These are phyloP conservation scores for Inonotus hispidus DNA, from an alignment of 1,284 basidiomycete species.

Conservation along the genomic window DNA sequence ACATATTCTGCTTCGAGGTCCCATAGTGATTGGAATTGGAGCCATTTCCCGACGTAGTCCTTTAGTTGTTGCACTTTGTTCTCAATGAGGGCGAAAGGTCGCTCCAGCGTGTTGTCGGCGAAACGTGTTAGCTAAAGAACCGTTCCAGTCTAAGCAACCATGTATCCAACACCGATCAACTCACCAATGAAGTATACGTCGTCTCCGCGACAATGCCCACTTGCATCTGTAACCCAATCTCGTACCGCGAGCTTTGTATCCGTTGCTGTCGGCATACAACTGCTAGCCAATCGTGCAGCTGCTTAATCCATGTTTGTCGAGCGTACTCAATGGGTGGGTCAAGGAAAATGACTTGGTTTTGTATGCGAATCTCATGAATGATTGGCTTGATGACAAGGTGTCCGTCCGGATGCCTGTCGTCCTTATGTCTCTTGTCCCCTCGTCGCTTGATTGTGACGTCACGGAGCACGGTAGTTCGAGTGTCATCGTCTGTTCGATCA, in stretches of 20 bases:
- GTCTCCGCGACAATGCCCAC: constrained; percentile 56
- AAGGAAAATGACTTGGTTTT: constrained; percentile 97
- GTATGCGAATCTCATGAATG: constrained; percentile 93
- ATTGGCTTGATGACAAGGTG: constrained; percentile 76
- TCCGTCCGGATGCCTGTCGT: constrained; percentile 56
- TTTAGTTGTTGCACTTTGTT: constrained; percentile 81
- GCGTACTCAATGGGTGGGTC: constrained; percentile 97
- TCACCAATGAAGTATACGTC: constrained; percentile 78
- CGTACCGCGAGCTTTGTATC: constrained; percentile 93
- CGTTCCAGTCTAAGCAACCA: neutral
- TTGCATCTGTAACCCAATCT: constrained; percentile 89
- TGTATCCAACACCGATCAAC: constrained; percentile 25
- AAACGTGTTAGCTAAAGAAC: constrained; percentile 66
- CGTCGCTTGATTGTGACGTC: constrained; percentile 58
- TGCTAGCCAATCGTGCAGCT: constrained; percentile 90
- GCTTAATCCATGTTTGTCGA: constrained; percentile 85
- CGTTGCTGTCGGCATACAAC: constrained; percentile 85
- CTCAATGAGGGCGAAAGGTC: constrained; percentile 86
- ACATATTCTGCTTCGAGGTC: constrained; percentile 97
- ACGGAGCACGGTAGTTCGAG: constrained; percentile 45
- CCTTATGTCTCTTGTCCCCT: constrained; percentile 59
- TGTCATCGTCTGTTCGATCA: constrained; percentile 63
- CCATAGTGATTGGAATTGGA: constrained; percentile 98
- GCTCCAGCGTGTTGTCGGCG: constrained; percentile 68
- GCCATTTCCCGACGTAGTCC: constrained; percentile 94